Conservation (phyloP, 352 stramenopile species). For the Pythium oligandrum region DNA sequence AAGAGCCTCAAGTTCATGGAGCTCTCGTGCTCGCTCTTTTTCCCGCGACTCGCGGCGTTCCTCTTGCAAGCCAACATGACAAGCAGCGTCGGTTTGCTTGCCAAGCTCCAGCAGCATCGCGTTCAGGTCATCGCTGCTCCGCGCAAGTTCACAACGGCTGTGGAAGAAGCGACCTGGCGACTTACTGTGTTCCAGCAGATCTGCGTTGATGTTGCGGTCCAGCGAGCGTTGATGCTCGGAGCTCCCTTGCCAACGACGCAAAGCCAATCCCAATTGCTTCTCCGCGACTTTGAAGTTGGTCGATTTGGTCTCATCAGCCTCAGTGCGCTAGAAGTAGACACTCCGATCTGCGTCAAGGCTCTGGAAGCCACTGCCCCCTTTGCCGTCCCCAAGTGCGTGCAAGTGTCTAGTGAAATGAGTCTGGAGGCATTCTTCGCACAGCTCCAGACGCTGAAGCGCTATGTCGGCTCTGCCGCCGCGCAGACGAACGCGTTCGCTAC, state of each 20-base stretch:
- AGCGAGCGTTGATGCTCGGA: no score
- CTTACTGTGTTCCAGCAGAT: conserved; percentile 36
- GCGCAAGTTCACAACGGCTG: conserved; percentile 29
- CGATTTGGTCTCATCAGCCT: conserved; percentile 43
- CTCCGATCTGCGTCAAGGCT: conserved; percentile 27
- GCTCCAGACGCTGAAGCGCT: conserved; percentile 45
- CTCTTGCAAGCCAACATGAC: conserved; percentile 28
- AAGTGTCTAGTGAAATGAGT: conserved; percentile 12
- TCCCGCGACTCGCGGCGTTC: conserved; percentile 37
- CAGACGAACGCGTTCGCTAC: conserved; percentile 39
- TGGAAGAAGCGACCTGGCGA: conserved; percentile 37
- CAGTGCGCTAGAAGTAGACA: conserved; percentile 20
- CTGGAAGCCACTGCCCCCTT: conserved; percentile 16
- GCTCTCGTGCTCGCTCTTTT: conserved; percentile 36
- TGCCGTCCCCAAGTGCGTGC: conserved; percentile 6
- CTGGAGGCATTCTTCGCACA: conserved; percentile 63
- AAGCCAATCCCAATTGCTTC: conserved; percentile 8
- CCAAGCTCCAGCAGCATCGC: conserved; percentile 14
- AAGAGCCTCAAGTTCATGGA: conserved; percentile 44
- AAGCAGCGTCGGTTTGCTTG: conserved; percentile 15
- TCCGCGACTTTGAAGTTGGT: conserved; percentile 24
- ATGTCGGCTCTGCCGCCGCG: conserved; percentile 25
- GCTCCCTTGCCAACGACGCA: conserved; percentile 1
- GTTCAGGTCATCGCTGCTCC: conserved; percentile 38
- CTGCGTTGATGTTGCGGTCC: conserved; percentile 17